Percentiles rank a stretch among this genome's conserved stretches.
Conservation (phyloP, 176 grass and related monocot genomes). For the Bromus sterilis region DNA sequence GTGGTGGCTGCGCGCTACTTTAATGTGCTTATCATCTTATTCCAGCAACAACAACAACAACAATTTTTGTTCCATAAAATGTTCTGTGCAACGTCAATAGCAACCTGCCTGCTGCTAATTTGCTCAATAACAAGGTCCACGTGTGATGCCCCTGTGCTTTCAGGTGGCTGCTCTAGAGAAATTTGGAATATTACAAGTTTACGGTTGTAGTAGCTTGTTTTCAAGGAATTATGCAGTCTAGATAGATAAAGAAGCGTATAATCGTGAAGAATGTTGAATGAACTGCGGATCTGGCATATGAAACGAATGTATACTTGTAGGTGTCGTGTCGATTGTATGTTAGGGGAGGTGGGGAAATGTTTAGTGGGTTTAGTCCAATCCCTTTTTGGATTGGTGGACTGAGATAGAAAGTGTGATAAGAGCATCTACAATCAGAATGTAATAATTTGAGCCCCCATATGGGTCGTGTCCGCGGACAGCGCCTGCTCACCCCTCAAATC, state of each 20-base stretch:
- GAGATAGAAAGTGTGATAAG: background rate
- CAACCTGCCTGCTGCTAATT: background rate
- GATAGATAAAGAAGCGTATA: background rate
- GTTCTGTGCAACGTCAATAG: background rate
- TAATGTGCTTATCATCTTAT: background rate
- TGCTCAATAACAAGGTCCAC: background rate
- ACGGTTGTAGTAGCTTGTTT: background rate
- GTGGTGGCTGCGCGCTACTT: background rate
- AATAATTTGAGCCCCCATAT: too few species aligned
- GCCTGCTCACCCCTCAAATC: too few species aligned
- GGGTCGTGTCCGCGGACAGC: too few species aligned
- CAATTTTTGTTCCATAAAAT: background rate
- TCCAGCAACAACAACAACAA: background rate
- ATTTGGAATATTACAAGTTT: background rate
- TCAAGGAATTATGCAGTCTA: background rate
- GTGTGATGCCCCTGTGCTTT: background rate
- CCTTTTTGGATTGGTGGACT: background rate
- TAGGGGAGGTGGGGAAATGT: background rate
- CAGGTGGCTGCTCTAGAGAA: background rate
- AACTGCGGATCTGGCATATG: background rate
- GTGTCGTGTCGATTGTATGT: background rate
- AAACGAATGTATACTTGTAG: constrained; percentile 8
- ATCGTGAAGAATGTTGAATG: background rate
- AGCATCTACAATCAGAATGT: too few species aligned
- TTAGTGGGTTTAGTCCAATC: background rate